Evolutionary conservation across 2,329 filamentous ascomycete genomes (phyloP).

Genomic region (Talaromyces atroroseus): DNA sequence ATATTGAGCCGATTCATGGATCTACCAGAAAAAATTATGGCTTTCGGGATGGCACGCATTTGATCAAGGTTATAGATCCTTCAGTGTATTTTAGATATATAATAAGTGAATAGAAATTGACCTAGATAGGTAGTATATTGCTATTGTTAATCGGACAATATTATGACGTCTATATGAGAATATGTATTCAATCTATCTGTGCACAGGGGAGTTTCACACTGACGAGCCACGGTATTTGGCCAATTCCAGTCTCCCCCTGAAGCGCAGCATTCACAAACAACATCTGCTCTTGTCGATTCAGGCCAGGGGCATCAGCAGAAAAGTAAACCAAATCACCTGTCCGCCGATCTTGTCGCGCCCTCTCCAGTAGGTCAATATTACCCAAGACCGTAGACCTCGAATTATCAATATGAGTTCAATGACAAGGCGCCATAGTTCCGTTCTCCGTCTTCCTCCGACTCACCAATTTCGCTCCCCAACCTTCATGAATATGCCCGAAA

Average conservation of each 20-base stretch:
- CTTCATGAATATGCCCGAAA: constrained; percentile 44
- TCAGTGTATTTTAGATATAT: not conserved
- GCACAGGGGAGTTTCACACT: constrained; percentile 41
- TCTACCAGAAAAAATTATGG: not conserved
- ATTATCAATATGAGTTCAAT: constrained; percentile 46
- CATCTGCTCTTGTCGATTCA: constrained; percentile 42
- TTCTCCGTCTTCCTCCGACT: constrained; percentile 49
- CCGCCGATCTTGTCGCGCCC: constrained; percentile 4
- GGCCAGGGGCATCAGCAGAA: constrained; percentile 32
- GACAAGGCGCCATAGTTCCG: constrained; percentile 27
- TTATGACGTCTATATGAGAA: too few species aligned
- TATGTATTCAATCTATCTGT: too few species aligned
- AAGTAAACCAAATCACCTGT: constrained; percentile 37
- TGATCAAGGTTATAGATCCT: not conserved
- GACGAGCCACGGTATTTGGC: constrained; percentile 51
- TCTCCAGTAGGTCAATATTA: constrained; percentile 21
- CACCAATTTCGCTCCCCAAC: constrained; percentile 53
- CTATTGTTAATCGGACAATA: too few species aligned
- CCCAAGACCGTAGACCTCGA: constrained; percentile 26
- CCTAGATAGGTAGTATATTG: too few species aligned
- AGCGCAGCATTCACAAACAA: constrained; percentile 58
- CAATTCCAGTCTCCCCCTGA: constrained; percentile 31
- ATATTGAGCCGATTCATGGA: not conserved
- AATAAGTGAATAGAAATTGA: too few species aligned
- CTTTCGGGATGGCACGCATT: not conserved